Percentiles rank a stretch among this genome's conserved stretches.
These are phyloP conservation scores for Fusarium sp. DNA, from an alignment of 2,329 filamentous ascomycete genomes.

Conservation along the genomic window DNA sequence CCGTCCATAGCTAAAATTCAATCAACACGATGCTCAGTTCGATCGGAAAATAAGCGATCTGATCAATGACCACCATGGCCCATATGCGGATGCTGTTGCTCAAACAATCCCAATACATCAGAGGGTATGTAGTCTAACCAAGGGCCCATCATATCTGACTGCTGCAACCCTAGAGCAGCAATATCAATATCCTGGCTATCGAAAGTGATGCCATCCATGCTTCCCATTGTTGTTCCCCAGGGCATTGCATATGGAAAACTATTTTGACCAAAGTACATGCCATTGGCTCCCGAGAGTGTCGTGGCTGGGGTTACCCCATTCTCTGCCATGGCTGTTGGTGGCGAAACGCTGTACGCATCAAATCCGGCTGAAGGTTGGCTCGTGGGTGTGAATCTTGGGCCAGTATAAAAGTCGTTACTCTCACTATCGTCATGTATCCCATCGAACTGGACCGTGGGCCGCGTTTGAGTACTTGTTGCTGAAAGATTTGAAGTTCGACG, in stretches of 20 bases:
- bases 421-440: slow-evolving; percentile 49
- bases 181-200: slow-evolving; percentile 84
- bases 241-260: slow-evolving; percentile 48
- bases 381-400: slow-evolving; percentile 55
- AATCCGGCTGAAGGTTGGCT: slow-evolving; percentile 59
- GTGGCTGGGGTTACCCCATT: slow-evolving; percentile 31
- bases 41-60: not conserved
- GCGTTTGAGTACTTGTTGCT: slow-evolving; percentile 33
- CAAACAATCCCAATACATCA: slow-evolving; percentile 71
- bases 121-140: slow-evolving; percentile 81
- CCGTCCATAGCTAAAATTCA: slow-evolving; percentile 1
- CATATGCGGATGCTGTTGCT: slow-evolving; percentile 50
- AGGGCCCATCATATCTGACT: slow-evolving; percentile 74
- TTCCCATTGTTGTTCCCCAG: slow-evolving; percentile 52
- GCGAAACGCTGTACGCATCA: slow-evolving; percentile 59
- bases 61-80: slow-evolving; percentile 41
- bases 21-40: slow-evolving; percentile 3
- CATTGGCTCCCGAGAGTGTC: slow-evolving; percentile 30
- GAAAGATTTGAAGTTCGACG: slow-evolving; percentile 46
- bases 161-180: slow-evolving; percentile 68
- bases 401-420: slow-evolving; percentile 51
- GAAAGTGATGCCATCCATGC: slow-evolving; percentile 72
- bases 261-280: slow-evolving; percentile 48
- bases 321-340: slow-evolving; percentile 58
- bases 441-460: slow-evolving; percentile 50